Evolutionary conservation across 495 filamentous ascomycete species (phyloP), one percentile per base, ranked within the genome.

Genomic region (Daldinia grandis): DNA sequence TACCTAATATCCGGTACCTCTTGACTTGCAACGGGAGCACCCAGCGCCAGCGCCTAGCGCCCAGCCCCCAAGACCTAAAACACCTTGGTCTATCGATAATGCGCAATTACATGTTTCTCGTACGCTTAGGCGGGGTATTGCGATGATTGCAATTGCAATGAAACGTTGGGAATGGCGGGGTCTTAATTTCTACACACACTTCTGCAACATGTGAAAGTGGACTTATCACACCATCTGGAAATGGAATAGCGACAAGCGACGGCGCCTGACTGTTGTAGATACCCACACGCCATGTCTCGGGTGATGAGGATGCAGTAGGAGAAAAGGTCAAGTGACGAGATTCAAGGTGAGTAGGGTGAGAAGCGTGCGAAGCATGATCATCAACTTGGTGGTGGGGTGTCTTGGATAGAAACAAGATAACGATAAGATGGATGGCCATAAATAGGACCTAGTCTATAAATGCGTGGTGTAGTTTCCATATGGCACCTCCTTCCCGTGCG

Each of bases 271-370:
- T 66, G n/a, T 56, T 38, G 17, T 54, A 19, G 49, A 66, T 73
- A 70, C 44, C 53, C 17, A 63, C 62, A 35, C 28, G 38, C 51
- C 33, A 35, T 71, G 66, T 71, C 64, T 74, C 58, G 62, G 64
- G 35, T 68, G 56, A 54, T 50, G 50, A 65, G 50, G 42, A n/a
- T 8, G 55, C 4, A 50, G 37, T 14, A 21, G 44, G 51, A 57
- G 44, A 57, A 24, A 47, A 51, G 71, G 71, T 74, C 71, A 74
- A 74, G 68, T 74, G 71, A 74, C 55, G 8, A 33, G 19, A 47
- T 47, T 47, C 30, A 17, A 69, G 40, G 40, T 10, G 58, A 66
- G 71, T 47, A 47, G 42, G 42, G 42, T 47, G 42, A 47, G 42
- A 47, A 47, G 42, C 7, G 3, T 47, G 42, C 7, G 19, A 68